These are phyloP conservation scores for Penicillium sp. DNA, from an alignment of 2,329 filamentous ascomycete genomes.

Conservation along the genomic window DNA sequence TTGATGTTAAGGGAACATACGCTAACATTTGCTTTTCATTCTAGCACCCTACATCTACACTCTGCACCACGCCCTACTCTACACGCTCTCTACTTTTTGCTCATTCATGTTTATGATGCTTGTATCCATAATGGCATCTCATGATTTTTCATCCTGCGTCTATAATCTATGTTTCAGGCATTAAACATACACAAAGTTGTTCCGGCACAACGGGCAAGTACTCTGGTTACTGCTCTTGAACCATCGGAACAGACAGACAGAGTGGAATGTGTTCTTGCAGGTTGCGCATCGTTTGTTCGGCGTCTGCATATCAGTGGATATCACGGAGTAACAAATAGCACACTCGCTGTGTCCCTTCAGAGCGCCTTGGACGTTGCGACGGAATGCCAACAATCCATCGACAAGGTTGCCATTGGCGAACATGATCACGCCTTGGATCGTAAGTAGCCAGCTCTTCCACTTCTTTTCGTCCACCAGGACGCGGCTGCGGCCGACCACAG, in stretches of 20 bases:
- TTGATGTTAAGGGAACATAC: too few relatives aligned
- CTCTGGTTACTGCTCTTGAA: slow-evolving; percentile 91
- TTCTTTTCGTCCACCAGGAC: slow-evolving; percentile 88
- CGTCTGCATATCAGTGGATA: slow-evolving; percentile 82
- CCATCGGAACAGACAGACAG: slow-evolving; percentile 90
- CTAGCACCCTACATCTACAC: too few relatives aligned
- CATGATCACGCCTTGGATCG: slow-evolving; percentile 87
- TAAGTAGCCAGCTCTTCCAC: slow-evolving; percentile 88
- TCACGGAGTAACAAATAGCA: slow-evolving; percentile 94
- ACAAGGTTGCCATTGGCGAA: slow-evolving; percentile 87
- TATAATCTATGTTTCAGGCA: neutral
- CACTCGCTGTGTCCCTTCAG: slow-evolving; percentile 94
- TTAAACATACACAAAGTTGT: slow-evolving; percentile 68
- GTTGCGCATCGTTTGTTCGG: slow-evolving; percentile 90
- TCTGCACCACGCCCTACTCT: too few relatives aligned
- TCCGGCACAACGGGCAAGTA: slow-evolving; percentile 89
- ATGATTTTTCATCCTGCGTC: neutral
- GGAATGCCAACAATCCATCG: slow-evolving; percentile 82
- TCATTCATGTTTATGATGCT: too few relatives aligned
- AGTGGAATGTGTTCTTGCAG: slow-evolving; percentile 92
- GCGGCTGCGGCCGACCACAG: slow-evolving; percentile 73
- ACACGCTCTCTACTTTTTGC: too few relatives aligned
- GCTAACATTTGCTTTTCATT: too few relatives aligned
- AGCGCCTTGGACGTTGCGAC: slow-evolving; percentile 80
- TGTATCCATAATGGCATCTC: neutral